These are phyloP conservation scores for Crinitomyces ghanaensis DNA, from an alignment of 805 yeast genomes.

Conservation along the genomic window DNA sequence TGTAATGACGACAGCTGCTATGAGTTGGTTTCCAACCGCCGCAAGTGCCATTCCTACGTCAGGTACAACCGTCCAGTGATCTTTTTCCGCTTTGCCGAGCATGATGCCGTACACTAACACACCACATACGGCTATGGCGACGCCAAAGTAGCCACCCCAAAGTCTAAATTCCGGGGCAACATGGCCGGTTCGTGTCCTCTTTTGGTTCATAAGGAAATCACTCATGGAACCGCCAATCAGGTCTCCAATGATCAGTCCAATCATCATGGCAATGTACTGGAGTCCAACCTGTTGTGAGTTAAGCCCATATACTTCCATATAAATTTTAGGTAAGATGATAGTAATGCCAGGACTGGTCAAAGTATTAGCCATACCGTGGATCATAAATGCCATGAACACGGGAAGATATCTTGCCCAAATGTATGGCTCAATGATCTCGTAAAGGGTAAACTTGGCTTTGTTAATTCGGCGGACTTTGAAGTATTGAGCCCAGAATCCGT, in stretches of 20 bases:
- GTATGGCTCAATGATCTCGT: slow-evolving; percentile 6
- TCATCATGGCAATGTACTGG: slow-evolving; percentile 19
- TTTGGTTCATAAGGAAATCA: slow-evolving; percentile 19
- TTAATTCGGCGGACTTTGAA: slow-evolving; percentile 4
- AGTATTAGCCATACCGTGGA: slow-evolving; percentile 17
- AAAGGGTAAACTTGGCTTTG: slow-evolving; percentile 14
- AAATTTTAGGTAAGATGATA: slow-evolving; percentile 20
- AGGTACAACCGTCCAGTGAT: slow-evolving; percentile 19
- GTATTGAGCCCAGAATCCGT: slow-evolving; percentile 13
- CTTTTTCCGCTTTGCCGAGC: slow-evolving; percentile 12
- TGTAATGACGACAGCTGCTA: slow-evolving; percentile 19
- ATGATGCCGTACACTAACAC: slow-evolving; percentile 18
- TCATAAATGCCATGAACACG: slow-evolving; percentile 14
- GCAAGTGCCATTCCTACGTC: slow-evolving; percentile 19
- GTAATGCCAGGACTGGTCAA: slow-evolving; percentile 20
- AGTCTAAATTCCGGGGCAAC: slow-evolving; percentile 16
- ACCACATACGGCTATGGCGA: slow-evolving; percentile 17
- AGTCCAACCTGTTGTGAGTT: slow-evolving; percentile 21
- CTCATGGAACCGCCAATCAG: slow-evolving; percentile 19
- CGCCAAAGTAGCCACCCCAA: slow-evolving; percentile 21
- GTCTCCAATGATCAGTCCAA: slow-evolving; percentile 23
- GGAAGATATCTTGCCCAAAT: slow-evolving; percentile 1
- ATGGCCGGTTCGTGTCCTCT: slow-evolving; percentile 2
- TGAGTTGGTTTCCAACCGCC: slow-evolving; percentile 18
- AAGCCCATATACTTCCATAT: slow-evolving; percentile 15